Base-by-base conservation (phyloP, 495 filamentous ascomycete genomes). In the Lineolata rhizophorae region DNA sequence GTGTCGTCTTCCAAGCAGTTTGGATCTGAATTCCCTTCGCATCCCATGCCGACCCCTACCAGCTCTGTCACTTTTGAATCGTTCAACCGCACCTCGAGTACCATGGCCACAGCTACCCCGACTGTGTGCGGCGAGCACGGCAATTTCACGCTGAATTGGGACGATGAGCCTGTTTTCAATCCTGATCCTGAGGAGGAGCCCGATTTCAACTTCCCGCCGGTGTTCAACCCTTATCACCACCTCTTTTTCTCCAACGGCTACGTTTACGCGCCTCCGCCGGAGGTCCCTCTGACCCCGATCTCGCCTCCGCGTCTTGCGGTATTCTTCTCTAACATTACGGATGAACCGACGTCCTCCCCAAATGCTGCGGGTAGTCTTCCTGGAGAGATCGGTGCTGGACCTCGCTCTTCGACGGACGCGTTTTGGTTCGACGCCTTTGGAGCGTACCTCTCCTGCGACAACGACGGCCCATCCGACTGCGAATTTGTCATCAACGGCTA, bases 191-290 rank as follows among this genome's bases (percentile, higher is more conserved):
- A 40, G 17, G 48, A 44, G 40, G 24, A n/a, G n/a, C n/a, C n/a
- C n/a, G n/a, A n/a, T n/a, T 38, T 45, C 2, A 35, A 43, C 17
- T 40, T 44, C 17, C 51, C 57, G 15, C 52, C 55, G 19, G 43
- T 62, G 25, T 48, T 45, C 24, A 57, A 57, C 22, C 58, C 58
- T 5, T 61, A 59, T 39, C 50, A 54, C 28, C 52, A 58, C 34
- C 39, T 61, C 14, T 55, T 45, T 34, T 60, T 49, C 37, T 45
- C 48, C 18, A 42, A 52, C 31, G 50, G 52, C 27, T 60, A 51
- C 36, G 46, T 41, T 18, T 60, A 61, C 38, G 46, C 53, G 6
- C 55, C 56, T 16, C 44, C 46, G 20, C 51, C 51, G 10, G 46
- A 34, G 27, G 52, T 51, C 36, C 56, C 58, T 1, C 60, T 50